Conservation (phyloP, 371 early-diverging fungal genomes). For the Thermomucor indicae-seudaticae region DNA sequence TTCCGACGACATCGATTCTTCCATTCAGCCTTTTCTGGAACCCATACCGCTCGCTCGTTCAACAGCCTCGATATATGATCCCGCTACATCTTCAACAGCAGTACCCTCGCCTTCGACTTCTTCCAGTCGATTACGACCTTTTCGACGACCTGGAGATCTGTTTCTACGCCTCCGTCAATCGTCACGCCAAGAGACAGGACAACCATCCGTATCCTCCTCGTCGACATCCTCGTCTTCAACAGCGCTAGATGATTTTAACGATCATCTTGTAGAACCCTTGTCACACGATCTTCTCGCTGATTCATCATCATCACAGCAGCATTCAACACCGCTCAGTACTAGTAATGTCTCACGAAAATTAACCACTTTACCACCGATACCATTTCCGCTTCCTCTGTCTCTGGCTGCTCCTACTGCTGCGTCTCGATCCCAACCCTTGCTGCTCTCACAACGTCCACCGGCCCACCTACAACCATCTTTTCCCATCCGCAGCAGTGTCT, state of each 20-base stretch:
- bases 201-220: slow-evolving; percentile 1
- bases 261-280: neutral
- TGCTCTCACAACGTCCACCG: slow-evolving; percentile 2
- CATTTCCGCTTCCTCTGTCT: slow-evolving; percentile 6
- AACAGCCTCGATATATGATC: slow-evolving; percentile 15
- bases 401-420: slow-evolving; percentile 14
- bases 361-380: slow-evolving; percentile 3
- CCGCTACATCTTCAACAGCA: slow-evolving; percentile 15
- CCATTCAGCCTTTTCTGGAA: slow-evolving; percentile 6
- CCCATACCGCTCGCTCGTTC: slow-evolving; percentile 24
- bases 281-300: neutral
- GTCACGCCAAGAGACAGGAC: neutral
- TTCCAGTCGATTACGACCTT: slow-evolving; percentile 12
- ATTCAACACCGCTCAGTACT: slow-evolving; percentile 1
- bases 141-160: slow-evolving; percentile 16
- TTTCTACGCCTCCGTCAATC: slow-evolving; percentile 16
- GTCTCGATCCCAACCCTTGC: slow-evolving; percentile 18
- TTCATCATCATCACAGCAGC: slow-evolving; percentile 9
- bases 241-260: neutral
- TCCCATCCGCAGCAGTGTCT: slow-evolving; percentile 12
- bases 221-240: too few species aligned
- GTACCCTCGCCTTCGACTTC: slow-evolving; percentile 12
- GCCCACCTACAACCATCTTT: neutral
- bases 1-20: neutral
- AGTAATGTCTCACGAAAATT: neutral